Evolutionary conservation across 768 basidiomycete genomes (phyloP).

Genomic region (Suillus alpinus): DNA sequence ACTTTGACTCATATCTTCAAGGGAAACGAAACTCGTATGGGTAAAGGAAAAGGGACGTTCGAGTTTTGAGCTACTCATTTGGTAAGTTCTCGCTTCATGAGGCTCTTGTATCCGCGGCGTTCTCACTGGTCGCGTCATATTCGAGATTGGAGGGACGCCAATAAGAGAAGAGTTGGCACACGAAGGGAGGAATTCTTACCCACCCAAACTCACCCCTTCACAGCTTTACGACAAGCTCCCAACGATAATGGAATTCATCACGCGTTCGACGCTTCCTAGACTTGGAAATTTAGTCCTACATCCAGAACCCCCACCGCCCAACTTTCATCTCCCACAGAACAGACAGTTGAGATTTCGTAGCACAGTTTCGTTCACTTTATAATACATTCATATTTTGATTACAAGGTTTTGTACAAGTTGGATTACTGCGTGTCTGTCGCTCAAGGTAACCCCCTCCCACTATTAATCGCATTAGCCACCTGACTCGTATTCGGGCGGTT

Average conservation of each 20-base stretch:
- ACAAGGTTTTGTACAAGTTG: not conserved
- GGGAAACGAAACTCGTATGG: slow-evolving; percentile 99
- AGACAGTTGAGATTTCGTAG: slow-evolving; percentile 8
- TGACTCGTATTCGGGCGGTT: slow-evolving; percentile 78
- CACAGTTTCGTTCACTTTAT: not conserved
- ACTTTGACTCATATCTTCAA: slow-evolving; percentile 23
- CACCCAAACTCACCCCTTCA: not conserved
- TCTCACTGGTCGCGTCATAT: slow-evolving; percentile 83
- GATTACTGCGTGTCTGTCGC: not conserved
- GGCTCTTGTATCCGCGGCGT: slow-evolving; percentile 47
- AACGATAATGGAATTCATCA: slow-evolving; percentile 83
- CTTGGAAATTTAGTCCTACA: slow-evolving; percentile 63
- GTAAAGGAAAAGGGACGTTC: slow-evolving; percentile 93
- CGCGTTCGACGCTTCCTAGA: slow-evolving; percentile 51
- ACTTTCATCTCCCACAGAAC: not conserved
- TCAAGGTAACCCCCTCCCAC: slow-evolving; percentile 63
- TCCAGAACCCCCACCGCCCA: slow-evolving; percentile 20
- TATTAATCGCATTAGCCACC: slow-evolving; percentile 73
- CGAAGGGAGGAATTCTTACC: no score
- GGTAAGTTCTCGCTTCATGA: slow-evolving; percentile 43
- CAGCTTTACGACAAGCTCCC: slow-evolving; percentile 91
- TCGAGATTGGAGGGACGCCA: slow-evolving; percentile 78
- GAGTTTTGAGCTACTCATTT: slow-evolving; percentile 87
- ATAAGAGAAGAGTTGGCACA: slow-evolving; percentile 85
- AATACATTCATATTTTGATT: not conserved